These are phyloP conservation scores for Trichosporon sp. DNA, from an alignment of 1,284 basidiomycete species.

Conservation along the genomic window DNA sequence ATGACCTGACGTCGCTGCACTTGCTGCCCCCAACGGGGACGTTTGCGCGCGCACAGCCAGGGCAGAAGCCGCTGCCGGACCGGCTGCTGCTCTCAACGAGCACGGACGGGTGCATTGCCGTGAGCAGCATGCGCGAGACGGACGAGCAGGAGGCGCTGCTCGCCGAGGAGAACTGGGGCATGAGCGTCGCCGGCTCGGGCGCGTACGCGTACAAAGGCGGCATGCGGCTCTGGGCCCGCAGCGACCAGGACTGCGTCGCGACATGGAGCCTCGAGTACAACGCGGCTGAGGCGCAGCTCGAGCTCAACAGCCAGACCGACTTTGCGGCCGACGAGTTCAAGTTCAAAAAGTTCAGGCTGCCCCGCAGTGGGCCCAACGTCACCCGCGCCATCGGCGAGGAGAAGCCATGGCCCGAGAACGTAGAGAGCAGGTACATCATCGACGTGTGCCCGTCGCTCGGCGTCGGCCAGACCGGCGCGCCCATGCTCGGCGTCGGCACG, in stretches of 20 bases:
- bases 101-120: conserved; percentile 52
- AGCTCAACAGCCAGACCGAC: conserved; percentile 35
- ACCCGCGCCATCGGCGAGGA: conserved; percentile 36
- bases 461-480: conserved; percentile 31
- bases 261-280: conserved; percentile 33
- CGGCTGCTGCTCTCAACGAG: conserved; percentile 50
- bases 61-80: conserved; percentile 24
- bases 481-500: conserved; percentile 40
- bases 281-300: conserved; percentile 35
- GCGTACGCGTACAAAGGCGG: conserved; percentile 28
- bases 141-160: conserved; percentile 54
- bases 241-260: conserved; percentile 49
- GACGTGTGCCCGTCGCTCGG: conserved; percentile 46
- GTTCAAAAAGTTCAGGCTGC: conserved; percentile 29
- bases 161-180: conserved; percentile 47
- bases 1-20: conserved; percentile 53
- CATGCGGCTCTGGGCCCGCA: conserved; percentile 47
- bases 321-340: conserved; percentile 34
- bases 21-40: conserved; percentile 47
- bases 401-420: conserved; percentile 23
- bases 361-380: conserved; percentile 22
- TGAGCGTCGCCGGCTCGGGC: conserved; percentile 43
- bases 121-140: conserved; percentile 47
- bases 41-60: conserved; percentile 23
- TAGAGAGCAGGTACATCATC: conserved; percentile 44